phyloP scores from a whole-genome alignment of 73 alveolate genomes.

The Paramecium pentaurelia region DNA sequence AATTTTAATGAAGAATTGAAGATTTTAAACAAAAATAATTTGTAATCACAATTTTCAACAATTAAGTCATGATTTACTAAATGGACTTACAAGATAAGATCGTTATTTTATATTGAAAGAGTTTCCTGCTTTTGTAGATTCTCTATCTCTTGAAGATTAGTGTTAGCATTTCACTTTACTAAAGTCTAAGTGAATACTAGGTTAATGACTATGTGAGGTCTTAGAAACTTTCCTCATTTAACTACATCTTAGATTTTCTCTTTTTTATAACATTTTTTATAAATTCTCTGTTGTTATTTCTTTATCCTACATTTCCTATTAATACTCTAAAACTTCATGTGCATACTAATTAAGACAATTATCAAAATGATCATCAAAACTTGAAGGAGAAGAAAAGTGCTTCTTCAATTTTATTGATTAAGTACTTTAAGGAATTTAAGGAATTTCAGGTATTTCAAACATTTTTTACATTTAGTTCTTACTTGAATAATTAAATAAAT shows the following conservation, averaged over 20 bases:
- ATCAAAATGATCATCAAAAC: slow-evolving; percentile 8
- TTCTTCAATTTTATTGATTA: background rate
- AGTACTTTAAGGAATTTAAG: background rate
- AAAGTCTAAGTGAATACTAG: background rate
- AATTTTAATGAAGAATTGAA: slow-evolving; percentile 20
- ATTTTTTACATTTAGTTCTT: background rate
- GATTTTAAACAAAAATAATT: background rate
- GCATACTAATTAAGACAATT: background rate
- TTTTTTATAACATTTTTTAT: background rate
- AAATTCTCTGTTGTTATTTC: background rate
- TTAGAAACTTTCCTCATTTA: background rate
- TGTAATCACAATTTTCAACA: background rate
- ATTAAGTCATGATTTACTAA: background rate
- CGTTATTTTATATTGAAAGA: background rate
- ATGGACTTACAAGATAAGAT: slow-evolving; percentile 32
- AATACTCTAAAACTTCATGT: background rate
- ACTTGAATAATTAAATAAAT: background rate
- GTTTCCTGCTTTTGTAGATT: slow-evolving; percentile 34
- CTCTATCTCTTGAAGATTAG: slow-evolving; percentile 7
- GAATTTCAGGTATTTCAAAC: slow-evolving; percentile 13
- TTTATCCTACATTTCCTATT: background rate
- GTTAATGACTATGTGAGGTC: background rate
- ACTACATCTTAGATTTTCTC: background rate
- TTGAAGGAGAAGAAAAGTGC: background rate
- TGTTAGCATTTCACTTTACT: slow-evolving; percentile 15